Evolutionary conservation across 805 yeast species (phyloP), one percentile per base, ranked within the genome.

Genomic region (Ogataea haglerorum): DNA sequence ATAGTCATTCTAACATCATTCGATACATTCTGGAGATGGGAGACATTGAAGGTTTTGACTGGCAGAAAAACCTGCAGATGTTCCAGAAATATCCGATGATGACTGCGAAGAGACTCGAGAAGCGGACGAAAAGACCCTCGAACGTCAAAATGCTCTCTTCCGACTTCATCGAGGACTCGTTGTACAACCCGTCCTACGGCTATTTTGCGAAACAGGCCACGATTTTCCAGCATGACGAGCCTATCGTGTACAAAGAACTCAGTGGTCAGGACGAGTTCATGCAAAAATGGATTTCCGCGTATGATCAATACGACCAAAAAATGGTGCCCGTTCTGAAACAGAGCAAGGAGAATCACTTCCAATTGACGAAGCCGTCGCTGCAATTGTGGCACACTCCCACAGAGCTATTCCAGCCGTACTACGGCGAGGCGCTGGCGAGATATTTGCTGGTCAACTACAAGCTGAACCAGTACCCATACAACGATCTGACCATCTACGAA

Each of bases 331-430:
- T 47, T 6, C 38, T 54, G 25, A 45, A 45, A 8, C 56, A 54
- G 42, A 35, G 50, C 23, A 36, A 41, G 30, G 46, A 45, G 41
- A 49, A 45, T 17, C 52, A 46, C 16, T 52, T 49, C 43, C 56
- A 53, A 33, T 43, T 45, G 38, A 52, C 51, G 32, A 61, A 66
- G 38, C 67, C 68, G 4, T 72, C 80, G 1, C 48, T 78, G 12
- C 95, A 87, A 60, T 61, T 85, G 34, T 87, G 95, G 95, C 95
- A 87, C 57, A 87, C 95, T 0, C 95, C 95, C 1, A 83, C 93
- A 0, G 95, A 88, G 60, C 66, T 87, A 32, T 87, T 87, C 63
- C 80, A 80, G 47, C 95, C 96, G 0, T 80, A 70, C 52, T 87
- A 88, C 53, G 95, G 95, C 10, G 85, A 85, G 58, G 88, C 95